Conservation (phyloP, 441 rosid species). For the Gossypium davidsonii region DNA sequence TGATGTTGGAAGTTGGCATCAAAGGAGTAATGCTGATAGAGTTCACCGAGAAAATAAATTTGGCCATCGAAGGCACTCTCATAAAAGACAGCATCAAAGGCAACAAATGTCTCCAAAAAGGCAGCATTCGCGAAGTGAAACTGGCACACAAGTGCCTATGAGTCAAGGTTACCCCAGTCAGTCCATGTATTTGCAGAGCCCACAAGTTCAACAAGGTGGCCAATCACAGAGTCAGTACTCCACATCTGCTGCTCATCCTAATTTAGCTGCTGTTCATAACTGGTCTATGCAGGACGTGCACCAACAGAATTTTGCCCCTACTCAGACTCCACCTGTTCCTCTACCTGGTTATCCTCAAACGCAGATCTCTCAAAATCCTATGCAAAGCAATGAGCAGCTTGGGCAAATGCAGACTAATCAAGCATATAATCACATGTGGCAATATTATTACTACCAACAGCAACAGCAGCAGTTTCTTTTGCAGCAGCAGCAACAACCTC, state of each 20-base stretch:
- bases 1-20: constrained; percentile 32
- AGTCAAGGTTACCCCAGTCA: constrained; percentile 29
- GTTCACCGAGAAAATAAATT: constrained; percentile 36
- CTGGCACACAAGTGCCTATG: constrained; percentile 19
- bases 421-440: constrained; percentile 74
- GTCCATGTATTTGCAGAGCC: constrained; percentile 22
- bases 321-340: constrained; percentile 26
- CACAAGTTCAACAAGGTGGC: constrained; percentile 30
- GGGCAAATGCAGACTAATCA: constrained; percentile 40
- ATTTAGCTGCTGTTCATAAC: constrained; percentile 26
- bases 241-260: constrained; percentile 24
- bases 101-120: constrained; percentile 28
- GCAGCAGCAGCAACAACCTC: constrained; percentile 34
- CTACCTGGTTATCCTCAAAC: constrained; percentile 39
- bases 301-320: constrained; percentile 30
- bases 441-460: constrained; percentile 55
- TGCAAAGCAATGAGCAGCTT: constrained; percentile 40
- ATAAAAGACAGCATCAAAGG: constrained; percentile 32
- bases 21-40: constrained; percentile 30
- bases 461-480: constrained; percentile 52
- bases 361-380: constrained; percentile 39
- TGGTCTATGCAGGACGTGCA: constrained; percentile 33
- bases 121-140: constrained; percentile 18
- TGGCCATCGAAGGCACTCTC: constrained; percentile 41
- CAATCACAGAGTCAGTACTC: constrained; percentile 27